Evolutionary conservation across 73 alveolate species (phyloP).

Genomic region (Paramecium sexaurelia): DNA sequence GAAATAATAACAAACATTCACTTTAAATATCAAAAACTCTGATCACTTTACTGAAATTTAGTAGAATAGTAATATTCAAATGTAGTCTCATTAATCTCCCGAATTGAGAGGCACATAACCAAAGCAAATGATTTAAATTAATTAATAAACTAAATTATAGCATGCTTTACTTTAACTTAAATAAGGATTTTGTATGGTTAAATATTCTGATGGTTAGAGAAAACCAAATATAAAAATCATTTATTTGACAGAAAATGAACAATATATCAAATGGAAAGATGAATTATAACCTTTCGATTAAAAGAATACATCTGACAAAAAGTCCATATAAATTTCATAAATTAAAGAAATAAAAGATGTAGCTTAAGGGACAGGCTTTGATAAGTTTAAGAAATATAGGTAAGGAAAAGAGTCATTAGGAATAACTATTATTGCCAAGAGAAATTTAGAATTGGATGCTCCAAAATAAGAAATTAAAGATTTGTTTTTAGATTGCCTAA

Average conservation of each 20-base stretch:
- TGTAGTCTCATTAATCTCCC: neutral
- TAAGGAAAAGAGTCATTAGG: constrained; percentile 33
- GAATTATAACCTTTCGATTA: constrained; percentile 26
- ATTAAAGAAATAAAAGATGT: constrained; percentile 6
- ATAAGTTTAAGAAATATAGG: constrained; percentile 4
- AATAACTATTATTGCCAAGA: constrained; percentile 16
- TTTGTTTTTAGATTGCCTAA: neutral
- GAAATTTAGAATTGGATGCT: constrained; percentile 12
- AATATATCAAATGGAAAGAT: constrained; percentile 10
- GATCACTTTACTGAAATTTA: neutral
- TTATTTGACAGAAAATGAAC: constrained; percentile 23
- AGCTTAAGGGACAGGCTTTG: constrained; percentile 2
- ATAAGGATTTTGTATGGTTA: constrained; percentile 38
- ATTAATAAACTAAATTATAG: neutral
- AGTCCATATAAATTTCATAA: neutral
- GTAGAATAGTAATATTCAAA: neutral
- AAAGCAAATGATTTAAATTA: neutral
- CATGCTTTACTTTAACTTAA: neutral
- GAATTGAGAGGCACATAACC: neutral
- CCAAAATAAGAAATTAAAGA: constrained; percentile 6
- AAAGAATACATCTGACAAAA: neutral
- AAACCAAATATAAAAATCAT: constrained; percentile 8
- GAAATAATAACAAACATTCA: neutral
- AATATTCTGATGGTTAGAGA: constrained; percentile 14
- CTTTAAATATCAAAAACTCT: neutral